phyloP scores from a whole-genome alignment of 768 basidiomycete species.

The Suillus alpinus region DNA sequence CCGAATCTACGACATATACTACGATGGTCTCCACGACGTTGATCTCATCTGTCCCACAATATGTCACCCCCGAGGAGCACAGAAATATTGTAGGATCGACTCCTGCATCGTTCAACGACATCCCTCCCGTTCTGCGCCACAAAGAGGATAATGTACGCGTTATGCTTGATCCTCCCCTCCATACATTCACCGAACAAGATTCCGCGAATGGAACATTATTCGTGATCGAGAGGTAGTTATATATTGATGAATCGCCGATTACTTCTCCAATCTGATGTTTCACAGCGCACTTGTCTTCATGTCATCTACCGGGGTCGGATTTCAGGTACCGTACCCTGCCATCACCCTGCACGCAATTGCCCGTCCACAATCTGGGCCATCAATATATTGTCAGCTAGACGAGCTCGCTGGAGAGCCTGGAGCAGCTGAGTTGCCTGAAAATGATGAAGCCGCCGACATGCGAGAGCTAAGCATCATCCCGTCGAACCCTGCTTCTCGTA shows the following conservation, averaged over 20 bases:
- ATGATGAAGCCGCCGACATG: constrained; percentile 52
- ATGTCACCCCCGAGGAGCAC: neutral
- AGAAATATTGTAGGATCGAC: constrained; percentile 57
- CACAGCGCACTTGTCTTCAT: constrained; percentile 75
- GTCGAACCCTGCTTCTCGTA: constrained; percentile 53
- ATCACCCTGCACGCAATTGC: constrained; percentile 95
- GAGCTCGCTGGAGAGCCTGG: constrained; percentile 43
- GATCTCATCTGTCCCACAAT: neutral
- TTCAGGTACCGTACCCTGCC: constrained; percentile 83
- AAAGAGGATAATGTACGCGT: constrained; percentile 70
- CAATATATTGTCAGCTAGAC: constrained; percentile 93
- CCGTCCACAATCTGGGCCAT: constrained; percentile 60
- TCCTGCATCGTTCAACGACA: constrained; percentile 78
- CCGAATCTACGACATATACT: neutral
- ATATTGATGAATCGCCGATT: constrained; percentile 4
- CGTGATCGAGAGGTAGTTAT: constrained; percentile 76
- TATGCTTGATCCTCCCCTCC: constrained; percentile 64
- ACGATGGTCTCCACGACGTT: neutral
- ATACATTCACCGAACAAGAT: constrained; percentile 54
- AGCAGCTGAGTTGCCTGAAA: constrained; percentile 33
- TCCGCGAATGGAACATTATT: constrained; percentile 66
- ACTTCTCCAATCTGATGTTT: constrained; percentile 1
- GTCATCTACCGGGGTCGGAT: constrained; percentile 64
- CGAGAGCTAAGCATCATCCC: constrained; percentile 82
- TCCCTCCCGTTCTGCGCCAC: constrained; percentile 79